Evolutionary conservation across 768 basidiomycete species (phyloP), one percentile per base, ranked within the genome.

Genomic region (Ramaria sp.): DNA sequence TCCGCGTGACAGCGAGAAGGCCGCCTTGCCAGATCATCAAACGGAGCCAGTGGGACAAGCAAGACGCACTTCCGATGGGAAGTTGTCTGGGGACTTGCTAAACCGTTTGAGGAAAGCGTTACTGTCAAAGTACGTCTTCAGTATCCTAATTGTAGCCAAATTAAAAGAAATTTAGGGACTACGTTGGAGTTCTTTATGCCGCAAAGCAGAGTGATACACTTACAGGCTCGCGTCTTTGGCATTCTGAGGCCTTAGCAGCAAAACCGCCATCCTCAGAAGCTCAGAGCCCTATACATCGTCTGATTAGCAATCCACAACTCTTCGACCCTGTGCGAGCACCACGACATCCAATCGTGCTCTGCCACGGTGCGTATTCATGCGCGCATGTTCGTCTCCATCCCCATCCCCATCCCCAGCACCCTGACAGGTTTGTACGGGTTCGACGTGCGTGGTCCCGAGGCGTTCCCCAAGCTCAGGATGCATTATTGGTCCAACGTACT

Each of bases 401-500:
- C 33, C 19, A 37, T 37, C 51, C 15, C 51, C 37, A 39, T 39
- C 37, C 15, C 37, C 51, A 49, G 48, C 48, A n/a, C 27, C 48
- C n/a, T 34, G 12, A 49, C 48, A 90, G 92, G 95, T 19, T 73
- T 98, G 1, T 97, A 99, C 64, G 95, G 95, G 6, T 99, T 96
- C 66, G 93, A 95, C 64, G 86, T 91, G 0, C 81, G 86, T 33
- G 92, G 92, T 1, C 91, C 91, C 0, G 74, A 80, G 0, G 75
- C 85, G 11, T 89, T 92, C 64, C 91, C 93, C 0, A 81, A 83
- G 45, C 76, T 94, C 57, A 82, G 88, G 54, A 79, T 91, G 68
- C 91, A 97, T 59, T 99, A 99, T 66, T 99, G 96, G 96, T 81
- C 84, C 0, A 88, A 91, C 57, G 83, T 97, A 3, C 75, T 97